These are phyloP conservation scores for Colletotrichum gigasporum DNA, from an alignment of 2,329 filamentous ascomycete genomes.

Conservation along the genomic window DNA sequence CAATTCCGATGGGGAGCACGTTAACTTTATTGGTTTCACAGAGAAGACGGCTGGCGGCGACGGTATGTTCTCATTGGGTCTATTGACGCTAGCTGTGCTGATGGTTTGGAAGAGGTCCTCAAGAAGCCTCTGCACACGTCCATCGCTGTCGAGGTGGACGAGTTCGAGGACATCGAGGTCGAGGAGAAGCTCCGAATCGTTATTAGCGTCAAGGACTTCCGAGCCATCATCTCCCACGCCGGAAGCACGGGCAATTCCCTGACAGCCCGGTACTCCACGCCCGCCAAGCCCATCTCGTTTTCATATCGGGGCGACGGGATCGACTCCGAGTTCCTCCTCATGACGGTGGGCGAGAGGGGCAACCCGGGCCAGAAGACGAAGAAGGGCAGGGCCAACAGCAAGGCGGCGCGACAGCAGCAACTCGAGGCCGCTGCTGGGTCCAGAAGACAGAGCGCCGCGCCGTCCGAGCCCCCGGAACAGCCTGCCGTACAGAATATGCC, in stretches of 20 bases:
- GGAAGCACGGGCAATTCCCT: constrained; percentile 74
- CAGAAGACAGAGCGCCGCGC: constrained; percentile 53
- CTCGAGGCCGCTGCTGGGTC: constrained; percentile 55
- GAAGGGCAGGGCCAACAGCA: constrained; percentile 48
- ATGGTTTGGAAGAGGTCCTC: constrained; percentile 66
- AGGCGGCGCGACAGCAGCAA: constrained; percentile 51
- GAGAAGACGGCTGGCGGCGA: constrained; percentile 78
- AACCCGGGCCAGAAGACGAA: constrained; percentile 59
- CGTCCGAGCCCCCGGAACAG: constrained; percentile 41
- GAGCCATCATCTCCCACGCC: constrained; percentile 80
- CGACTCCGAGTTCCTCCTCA: constrained; percentile 80
- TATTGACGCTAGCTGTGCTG: constrained; percentile 21
- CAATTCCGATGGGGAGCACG: constrained; percentile 76
- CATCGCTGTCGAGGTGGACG: constrained; percentile 78
- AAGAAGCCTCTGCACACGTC: constrained; percentile 85
- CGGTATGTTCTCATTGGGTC: constrained; percentile 38
- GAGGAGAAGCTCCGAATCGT: constrained; percentile 82
- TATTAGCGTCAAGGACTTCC: constrained; percentile 85
- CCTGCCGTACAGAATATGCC: constrained; percentile 38
- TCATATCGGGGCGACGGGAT: constrained; percentile 75
- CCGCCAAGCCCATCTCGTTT: constrained; percentile 77
- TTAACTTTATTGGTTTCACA: constrained; percentile 84
- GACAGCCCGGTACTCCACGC: constrained; percentile 75
- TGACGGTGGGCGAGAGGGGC: constrained; percentile 78
- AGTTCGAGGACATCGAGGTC: constrained; percentile 79